Evolutionary conservation across 2,329 filamentous ascomycete genomes (phyloP).

Genomic region (Monilinia laxa): DNA sequence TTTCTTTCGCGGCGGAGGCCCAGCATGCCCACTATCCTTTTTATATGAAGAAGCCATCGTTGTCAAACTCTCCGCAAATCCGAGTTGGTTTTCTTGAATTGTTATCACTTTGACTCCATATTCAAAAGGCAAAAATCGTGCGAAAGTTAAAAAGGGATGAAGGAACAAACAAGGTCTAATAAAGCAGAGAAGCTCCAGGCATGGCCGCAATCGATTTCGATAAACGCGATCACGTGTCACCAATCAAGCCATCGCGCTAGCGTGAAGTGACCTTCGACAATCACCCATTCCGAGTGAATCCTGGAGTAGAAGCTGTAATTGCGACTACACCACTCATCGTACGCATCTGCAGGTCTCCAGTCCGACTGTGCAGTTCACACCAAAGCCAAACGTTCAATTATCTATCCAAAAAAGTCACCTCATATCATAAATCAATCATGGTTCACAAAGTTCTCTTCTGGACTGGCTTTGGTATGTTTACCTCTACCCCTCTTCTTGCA

Average conservation of each 20-base stretch:
- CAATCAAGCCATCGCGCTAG: conserved; percentile 6
- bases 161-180: background rate
- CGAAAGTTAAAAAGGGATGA: background rate
- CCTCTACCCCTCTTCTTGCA: conserved; percentile 24
- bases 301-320: conserved; percentile 8
- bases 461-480: conserved; percentile 78
- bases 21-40: conserved; percentile 30
- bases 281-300: conserved; percentile 4
- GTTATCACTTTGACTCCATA: background rate
- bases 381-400: background rate
- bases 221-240: conserved; percentile 3
- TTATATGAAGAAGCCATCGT: conserved; percentile 9
- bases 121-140: background rate
- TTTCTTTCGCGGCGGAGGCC: conserved; percentile 45
- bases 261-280: conserved; percentile 15
- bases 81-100: background rate
- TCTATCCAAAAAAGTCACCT: conserved; percentile 6
- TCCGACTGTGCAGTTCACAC: background rate
- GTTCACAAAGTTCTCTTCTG: conserved; percentile 69
- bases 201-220: conserved; percentile 1
- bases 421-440: conserved; percentile 32
- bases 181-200: background rate
- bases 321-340: conserved; percentile 4
- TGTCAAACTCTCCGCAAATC: background rate
- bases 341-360: background rate